phyloP scores from a whole-genome alignment of 2,329 filamentous ascomycete species.

The Metarhizium sp. region DNA sequence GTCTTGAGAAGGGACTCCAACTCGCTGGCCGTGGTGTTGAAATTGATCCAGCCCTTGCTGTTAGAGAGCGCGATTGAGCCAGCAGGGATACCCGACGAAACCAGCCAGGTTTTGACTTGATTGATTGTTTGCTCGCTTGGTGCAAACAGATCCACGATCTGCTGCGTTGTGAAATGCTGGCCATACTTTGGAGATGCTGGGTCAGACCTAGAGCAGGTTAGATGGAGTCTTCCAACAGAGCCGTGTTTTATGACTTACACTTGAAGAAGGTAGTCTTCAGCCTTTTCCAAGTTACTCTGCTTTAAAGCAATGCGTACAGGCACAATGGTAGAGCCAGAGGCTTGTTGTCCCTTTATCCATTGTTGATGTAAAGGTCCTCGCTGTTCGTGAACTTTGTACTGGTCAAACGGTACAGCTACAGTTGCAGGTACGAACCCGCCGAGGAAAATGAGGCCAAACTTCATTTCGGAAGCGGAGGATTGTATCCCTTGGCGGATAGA shows the following conservation, averaged over 20 bases:
- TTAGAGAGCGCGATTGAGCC: conserved; percentile 39
- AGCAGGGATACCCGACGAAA: conserved; percentile 36
- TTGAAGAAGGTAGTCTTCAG: conserved; percentile 18
- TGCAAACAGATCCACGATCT: conserved; percentile 34
- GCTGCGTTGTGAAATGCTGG: conserved; percentile 34
- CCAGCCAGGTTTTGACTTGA: conserved; percentile 44
- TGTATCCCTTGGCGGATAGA: too few species aligned
- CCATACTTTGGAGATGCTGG: conserved; percentile 35
- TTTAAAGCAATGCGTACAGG: too few species aligned
- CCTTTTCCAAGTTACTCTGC: too few species aligned
- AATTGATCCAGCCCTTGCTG: conserved; percentile 43
- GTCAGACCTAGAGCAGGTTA: conserved; percentile 19
- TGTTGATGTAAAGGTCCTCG: too few species aligned
- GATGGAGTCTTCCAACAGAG: not conserved
- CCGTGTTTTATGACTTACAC: conserved; percentile 16
- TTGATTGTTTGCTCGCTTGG: conserved; percentile 34
- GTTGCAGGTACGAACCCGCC: too few species aligned
- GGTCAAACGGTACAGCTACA: too few species aligned
- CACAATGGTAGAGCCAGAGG: too few species aligned
- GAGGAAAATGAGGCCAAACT: too few species aligned
- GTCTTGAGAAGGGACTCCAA: conserved; percentile 43
- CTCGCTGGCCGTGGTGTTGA: conserved; percentile 44
- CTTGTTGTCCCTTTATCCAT: too few species aligned
- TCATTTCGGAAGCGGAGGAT: too few species aligned
- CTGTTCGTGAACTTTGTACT: too few species aligned